A percentile compares a stretch with the other conserved stretches of the same genome.
These are phyloP conservation scores for Leishmania braziliensis DNA, from an alignment of 208 protist genomes.

Conservation along the genomic window DNA sequence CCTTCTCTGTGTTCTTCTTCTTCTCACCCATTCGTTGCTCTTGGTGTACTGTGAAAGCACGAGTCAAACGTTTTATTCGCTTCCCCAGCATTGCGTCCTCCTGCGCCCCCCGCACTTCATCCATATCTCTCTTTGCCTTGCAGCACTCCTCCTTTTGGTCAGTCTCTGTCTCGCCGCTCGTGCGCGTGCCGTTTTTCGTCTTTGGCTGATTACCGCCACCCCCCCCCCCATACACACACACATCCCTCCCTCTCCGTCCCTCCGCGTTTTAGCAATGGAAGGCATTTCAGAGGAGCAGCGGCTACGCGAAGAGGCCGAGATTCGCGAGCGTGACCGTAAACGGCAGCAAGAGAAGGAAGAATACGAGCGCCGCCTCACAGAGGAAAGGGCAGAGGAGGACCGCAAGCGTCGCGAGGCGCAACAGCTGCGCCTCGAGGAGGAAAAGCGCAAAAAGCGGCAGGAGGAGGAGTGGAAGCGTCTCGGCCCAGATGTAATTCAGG, in stretches of 20 bases:
- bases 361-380: constrained; percentile 54
- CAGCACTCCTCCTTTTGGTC: not conserved
- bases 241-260: not conserved
- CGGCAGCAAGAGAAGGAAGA: constrained; percentile 80
- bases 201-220: not conserved
- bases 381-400: constrained; percentile 68
- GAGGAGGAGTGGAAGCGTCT: constrained; percentile 88
- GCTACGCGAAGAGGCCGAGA: constrained; percentile 82
- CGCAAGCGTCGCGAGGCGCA: constrained; percentile 59
- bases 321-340: constrained; percentile 72
- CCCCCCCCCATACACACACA: too few relatives aligned
- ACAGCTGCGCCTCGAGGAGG: constrained; percentile 70
- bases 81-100: not conserved
- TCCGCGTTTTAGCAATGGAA: constrained; percentile 22
- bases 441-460: constrained; percentile 52
- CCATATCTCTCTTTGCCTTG: not conserved
- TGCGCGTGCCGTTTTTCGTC: not conserved
- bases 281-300: constrained; percentile 47
- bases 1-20: not conserved
- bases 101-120: not conserved
- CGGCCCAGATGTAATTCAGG: constrained; percentile 77
- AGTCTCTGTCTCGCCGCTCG: not conserved
- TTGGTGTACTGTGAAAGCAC: not conserved
- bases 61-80: not conserved
- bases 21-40: too few relatives aligned